phyloP scores from a whole-genome alignment of 1,139 yeast species.

The Protomyces inouyei region DNA sequence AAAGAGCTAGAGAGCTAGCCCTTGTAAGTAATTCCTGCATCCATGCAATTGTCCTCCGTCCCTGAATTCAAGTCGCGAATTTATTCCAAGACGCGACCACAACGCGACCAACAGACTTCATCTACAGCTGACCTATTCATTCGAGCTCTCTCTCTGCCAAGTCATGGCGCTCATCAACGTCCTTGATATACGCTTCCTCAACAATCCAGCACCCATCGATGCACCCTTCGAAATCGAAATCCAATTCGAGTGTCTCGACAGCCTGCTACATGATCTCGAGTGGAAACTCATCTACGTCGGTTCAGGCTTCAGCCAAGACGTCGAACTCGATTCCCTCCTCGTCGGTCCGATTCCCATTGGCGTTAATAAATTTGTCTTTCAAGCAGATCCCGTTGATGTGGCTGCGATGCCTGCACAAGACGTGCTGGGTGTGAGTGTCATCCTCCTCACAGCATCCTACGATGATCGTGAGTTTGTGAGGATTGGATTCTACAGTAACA shows the following conservation, averaged over 20 bases:
- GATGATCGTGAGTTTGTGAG: constrained; percentile 91
- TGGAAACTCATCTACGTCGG: constrained; percentile 98
- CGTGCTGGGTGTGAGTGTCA: constrained; percentile 89
- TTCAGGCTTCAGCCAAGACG: constrained; percentile 81
- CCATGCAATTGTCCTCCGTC: neutral
- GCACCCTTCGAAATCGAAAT: constrained; percentile 95
- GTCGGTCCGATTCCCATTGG: constrained; percentile 99
- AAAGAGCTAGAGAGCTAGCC: neutral
- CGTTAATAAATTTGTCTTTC: constrained; percentile 81
- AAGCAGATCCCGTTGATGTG: constrained; percentile 95
- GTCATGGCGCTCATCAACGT: constrained; percentile 50
- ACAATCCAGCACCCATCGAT: constrained; percentile 90
- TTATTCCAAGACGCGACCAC: neutral
- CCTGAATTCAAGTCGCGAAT: neutral
- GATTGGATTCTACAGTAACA: constrained; percentile 95
- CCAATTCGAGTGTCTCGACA: constrained; percentile 93
- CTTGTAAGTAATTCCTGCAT: neutral
- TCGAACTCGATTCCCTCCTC: constrained; percentile 85
- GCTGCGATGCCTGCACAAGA: constrained; percentile 94
- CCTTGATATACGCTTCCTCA: constrained; percentile 83
- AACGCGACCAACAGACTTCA: neutral
- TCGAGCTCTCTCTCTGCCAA: neutral
- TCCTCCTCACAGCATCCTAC: constrained; percentile 83
- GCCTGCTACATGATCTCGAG: constrained; percentile 63
- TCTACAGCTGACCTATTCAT: neutral